A percentile compares a stretch with the other conserved stretches of the same genome.
phyloP scores from a whole-genome alignment of 495 filamentous ascomycete species.

The Penicillium subrubescens region DNA sequence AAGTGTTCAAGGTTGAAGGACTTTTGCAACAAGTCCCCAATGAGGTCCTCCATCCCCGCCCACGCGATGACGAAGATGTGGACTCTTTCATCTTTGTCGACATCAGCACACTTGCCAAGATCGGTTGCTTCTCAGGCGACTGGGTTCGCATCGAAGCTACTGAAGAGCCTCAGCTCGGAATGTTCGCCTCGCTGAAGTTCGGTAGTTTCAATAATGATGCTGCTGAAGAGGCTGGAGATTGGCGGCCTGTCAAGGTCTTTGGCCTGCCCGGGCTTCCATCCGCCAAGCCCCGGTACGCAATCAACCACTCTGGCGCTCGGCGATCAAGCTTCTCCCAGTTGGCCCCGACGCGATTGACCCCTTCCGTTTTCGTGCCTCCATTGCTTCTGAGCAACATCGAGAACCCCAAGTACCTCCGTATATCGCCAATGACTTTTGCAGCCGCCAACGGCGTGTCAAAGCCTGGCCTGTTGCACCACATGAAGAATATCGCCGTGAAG shows the following conservation, averaged over 20 bases:
- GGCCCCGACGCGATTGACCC: constrained; percentile 41
- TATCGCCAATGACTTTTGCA: constrained; percentile 62
- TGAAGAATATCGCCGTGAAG: constrained; percentile 54
- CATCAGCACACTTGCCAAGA: constrained; percentile 76
- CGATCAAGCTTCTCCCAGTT: constrained; percentile 57
- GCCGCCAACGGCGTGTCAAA: constrained; percentile 36
- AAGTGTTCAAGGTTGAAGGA: constrained; percentile 76
- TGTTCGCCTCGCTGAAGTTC: constrained; percentile 54
- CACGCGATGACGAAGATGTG: constrained; percentile 78
- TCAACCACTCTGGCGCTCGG: constrained; percentile 48
- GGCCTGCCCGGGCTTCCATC: constrained; percentile 72
- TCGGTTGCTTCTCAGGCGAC: constrained; percentile 95
- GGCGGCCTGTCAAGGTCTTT: constrained; percentile 84
- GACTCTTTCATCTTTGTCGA: constrained; percentile 90
- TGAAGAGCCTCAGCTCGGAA: constrained; percentile 61
- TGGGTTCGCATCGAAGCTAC: constrained; percentile 87
- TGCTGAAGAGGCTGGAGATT: constrained; percentile 52
- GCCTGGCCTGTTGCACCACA: constrained; percentile 39
- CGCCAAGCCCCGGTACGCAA: constrained; percentile 52
- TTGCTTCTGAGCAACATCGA: constrained; percentile 83
- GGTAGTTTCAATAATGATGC: constrained; percentile 51
- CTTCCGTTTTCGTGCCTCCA: constrained; percentile 78
- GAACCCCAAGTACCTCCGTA: constrained; percentile 68
- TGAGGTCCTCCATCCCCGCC: constrained; percentile 81
- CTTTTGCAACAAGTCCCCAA: constrained; percentile 71